These are phyloP conservation scores for Sporothrix sp. DNA, from an alignment of 2,329 filamentous ascomycete species.

Conservation along the genomic window DNA sequence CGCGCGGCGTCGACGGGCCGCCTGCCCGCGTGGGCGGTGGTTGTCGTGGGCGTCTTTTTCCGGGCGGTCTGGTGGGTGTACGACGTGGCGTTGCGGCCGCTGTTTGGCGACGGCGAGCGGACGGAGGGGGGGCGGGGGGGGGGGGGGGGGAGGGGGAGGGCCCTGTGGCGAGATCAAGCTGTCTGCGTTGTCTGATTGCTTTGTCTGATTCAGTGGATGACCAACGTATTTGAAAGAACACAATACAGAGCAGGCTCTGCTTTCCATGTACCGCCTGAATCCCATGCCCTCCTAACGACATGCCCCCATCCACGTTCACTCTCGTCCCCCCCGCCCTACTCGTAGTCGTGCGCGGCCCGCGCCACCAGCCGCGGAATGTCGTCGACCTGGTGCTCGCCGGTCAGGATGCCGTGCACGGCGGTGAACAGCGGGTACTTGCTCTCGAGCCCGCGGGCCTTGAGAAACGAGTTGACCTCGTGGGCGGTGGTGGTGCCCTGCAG, in stretches of 20 bases:
- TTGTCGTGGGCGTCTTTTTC: constrained; percentile 42
- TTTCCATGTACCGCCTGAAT: too few relatives aligned
- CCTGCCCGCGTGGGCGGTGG: constrained; percentile 57
- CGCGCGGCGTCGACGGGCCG: constrained; percentile 39
- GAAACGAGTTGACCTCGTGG: constrained; percentile 79
- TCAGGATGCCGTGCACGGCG: constrained; percentile 66
- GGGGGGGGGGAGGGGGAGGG: too few relatives aligned
- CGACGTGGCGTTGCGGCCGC: constrained; percentile 38
- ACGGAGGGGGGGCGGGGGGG: constrained; percentile 26
- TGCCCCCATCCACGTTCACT: neutral
- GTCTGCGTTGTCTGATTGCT: too few relatives aligned
- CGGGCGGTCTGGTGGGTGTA: constrained; percentile 37
- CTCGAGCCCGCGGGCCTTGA: constrained; percentile 69
- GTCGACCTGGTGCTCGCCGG: constrained; percentile 65
- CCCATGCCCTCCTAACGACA: neutral
- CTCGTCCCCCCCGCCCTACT: neutral
- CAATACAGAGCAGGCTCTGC: too few relatives aligned
- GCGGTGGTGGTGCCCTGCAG: constrained; percentile 90
- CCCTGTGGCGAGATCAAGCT: too few relatives aligned
- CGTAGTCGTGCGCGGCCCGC: constrained; percentile 13
- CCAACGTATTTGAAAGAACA: too few relatives aligned
- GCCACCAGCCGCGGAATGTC: constrained; percentile 65
- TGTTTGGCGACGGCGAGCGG: constrained; percentile 83
- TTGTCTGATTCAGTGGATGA: too few relatives aligned
- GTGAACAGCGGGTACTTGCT: constrained; percentile 87